Base-by-base conservation (phyloP, 2,329 filamentous ascomycete genomes). In the Aspergillus sp. region DNA sequence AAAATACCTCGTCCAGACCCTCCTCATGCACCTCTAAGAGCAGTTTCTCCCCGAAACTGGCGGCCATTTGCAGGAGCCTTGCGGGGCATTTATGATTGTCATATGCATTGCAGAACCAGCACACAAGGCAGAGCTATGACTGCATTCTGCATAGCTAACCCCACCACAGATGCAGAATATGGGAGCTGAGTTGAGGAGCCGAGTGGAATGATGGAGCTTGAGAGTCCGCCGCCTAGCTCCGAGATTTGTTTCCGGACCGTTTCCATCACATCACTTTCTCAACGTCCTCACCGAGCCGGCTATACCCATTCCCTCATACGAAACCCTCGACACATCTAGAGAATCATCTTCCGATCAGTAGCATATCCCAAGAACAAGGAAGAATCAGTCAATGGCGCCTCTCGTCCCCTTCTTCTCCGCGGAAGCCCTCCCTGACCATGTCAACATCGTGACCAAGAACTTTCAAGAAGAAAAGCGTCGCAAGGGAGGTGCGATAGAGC, bases 331-430 rank as follows among this genome's bases (percentile, higher is more conserved):
- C 19, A 22, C 45, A 13, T 9, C 41, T n/a, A 22, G 34, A 47
- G 22, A 4, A 5, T 23, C 9, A 2, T 15, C 15, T 19, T 22
- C 3, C 8, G n/a, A 43, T 43, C n/a, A 5, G 13, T 41, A 41
- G 4, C 13, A 1, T 15, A 11, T 15, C 15, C 34, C 13, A 41
- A 15, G 9, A 15, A 22, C 7, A 28, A 7, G 7, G 19, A 28
- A 51, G 38, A 47, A 34, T 23, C n/a, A 31, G 31, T 3, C 45
- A 64, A 88, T 89, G 86, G 79, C 86, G 9, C 86, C 86, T 34
- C 81, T 83, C 31, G 76, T 84, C 57, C 80, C 83, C 64, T 71
- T 81, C 46, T 86, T 88, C 75, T 78, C 81, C 62, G 77, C 84
- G 52, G 80, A 80, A 56, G 74, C 81, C 19, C 83, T 90, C 56